phyloP scores from a whole-genome alignment of 495 filamentous ascomycete genomes.

The Podospora pseudocomata region DNA sequence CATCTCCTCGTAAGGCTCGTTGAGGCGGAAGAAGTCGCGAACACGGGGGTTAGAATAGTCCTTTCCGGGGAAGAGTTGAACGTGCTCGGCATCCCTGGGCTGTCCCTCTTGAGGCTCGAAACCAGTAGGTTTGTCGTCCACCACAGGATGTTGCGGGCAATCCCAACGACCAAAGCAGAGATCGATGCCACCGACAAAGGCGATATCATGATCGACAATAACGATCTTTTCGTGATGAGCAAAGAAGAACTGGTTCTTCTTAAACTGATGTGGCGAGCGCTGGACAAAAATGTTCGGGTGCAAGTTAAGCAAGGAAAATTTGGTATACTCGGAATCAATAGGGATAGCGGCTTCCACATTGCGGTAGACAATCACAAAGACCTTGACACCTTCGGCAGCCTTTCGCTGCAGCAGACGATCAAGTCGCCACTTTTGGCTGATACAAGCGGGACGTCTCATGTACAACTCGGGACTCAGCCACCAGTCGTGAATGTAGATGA shows the following conservation, averaged over 20 bases:
- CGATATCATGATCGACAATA: constrained; percentile 92
- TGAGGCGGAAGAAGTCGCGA: constrained; percentile 87
- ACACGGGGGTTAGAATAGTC: constrained; percentile 97
- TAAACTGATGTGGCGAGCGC: constrained; percentile 92
- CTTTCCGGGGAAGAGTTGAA: constrained; percentile 96
- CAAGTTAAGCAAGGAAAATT: constrained; percentile 92
- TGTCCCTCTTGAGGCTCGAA: constrained; percentile 68
- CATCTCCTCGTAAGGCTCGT: constrained; percentile 98
- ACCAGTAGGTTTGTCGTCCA: constrained; percentile 91
- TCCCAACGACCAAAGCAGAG: constrained; percentile 98
- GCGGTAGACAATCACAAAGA: constrained; percentile 97
- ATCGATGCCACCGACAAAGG: constrained; percentile 95
- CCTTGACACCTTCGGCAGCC: constrained; percentile 90
- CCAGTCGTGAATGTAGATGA: constrained; percentile 99
- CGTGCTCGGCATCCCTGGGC: constrained; percentile 87
- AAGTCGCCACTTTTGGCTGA: constrained; percentile 97
- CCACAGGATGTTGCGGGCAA: constrained; percentile 83
- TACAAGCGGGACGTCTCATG: constrained; percentile 88
- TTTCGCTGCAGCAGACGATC: constrained; percentile 94
- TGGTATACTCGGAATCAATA: constrained; percentile 98
- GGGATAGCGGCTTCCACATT: constrained; percentile 98
- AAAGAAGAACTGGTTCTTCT: constrained; percentile 99
- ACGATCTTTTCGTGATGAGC: constrained; percentile 97
- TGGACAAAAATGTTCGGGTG: constrained; percentile 96
- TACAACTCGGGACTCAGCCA: constrained; percentile 97